phyloP scores from a whole-genome alignment of 2,329 filamentous ascomycete genomes.

The Paecilomyces sp. region DNA sequence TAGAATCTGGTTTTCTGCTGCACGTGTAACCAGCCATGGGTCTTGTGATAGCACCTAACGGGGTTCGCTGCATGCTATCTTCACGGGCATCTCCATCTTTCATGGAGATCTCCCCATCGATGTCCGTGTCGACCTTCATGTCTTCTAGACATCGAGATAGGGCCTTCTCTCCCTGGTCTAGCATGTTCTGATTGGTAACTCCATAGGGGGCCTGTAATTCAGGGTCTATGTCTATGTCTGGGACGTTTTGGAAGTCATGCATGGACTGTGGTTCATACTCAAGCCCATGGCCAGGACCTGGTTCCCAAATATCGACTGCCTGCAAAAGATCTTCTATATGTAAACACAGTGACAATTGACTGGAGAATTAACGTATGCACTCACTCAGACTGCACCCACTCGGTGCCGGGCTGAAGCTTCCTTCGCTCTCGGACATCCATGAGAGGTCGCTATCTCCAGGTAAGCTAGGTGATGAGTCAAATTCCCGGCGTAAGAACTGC shows the following conservation, averaged over 20 bases:
- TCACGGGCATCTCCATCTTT: not conserved
- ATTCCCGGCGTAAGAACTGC: not conserved
- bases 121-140: slow-evolving; percentile 5
- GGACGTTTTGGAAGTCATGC: not conserved
- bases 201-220: not conserved
- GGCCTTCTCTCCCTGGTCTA: not conserved
- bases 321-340: not conserved
- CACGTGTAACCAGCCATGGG: not conserved
- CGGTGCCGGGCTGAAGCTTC: slow-evolving; percentile 11
- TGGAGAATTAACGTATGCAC: not conserved
- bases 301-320: not conserved
- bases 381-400: not conserved
- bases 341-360: not conserved
- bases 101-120: slow-evolving; percentile 3
- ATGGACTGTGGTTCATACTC: not conserved
- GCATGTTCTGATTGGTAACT: not conserved
- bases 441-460: slow-evolving; percentile 9
- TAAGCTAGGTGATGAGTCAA: not conserved
- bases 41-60: not conserved
- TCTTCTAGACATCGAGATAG: not conserved
- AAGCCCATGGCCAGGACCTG: not conserved
- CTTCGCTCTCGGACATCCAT: slow-evolving; percentile 17
- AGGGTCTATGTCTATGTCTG: slow-evolving; percentile 1
- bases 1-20: not conserved
- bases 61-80: not conserved